phyloP scores from a whole-genome alignment of 2,329 filamentous ascomycete genomes.

The Eutypa lata region DNA sequence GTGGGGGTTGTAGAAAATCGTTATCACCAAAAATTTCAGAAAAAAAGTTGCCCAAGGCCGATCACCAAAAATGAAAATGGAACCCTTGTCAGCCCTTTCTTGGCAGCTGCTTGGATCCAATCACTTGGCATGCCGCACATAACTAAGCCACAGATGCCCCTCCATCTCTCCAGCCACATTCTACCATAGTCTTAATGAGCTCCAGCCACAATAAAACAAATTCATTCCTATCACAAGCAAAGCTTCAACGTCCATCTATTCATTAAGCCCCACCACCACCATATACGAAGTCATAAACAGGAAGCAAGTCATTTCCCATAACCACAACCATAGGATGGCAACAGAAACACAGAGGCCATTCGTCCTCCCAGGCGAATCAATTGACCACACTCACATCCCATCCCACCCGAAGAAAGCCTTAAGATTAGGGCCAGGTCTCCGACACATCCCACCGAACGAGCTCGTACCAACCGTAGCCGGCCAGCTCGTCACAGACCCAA shows the following conservation, averaged over 20 bases:
- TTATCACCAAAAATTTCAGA: conserved; percentile 8
- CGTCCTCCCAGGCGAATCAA: conserved; percentile 77
- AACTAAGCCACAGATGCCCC: neutral
- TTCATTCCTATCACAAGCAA: neutral
- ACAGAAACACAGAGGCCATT: conserved; percentile 49
- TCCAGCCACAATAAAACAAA: conserved; percentile 13
- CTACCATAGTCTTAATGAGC: neutral
- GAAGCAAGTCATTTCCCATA: neutral
- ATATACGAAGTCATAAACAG: too few relatives aligned
- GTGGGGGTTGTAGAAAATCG: too few relatives aligned
- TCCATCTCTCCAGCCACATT: conserved; percentile 19
- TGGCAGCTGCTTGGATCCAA: neutral
- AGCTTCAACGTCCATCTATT: neutral
- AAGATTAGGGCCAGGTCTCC: conserved; percentile 79
- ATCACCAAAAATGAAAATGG: too few relatives aligned
- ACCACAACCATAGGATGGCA: conserved; percentile 43
- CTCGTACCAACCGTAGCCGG: conserved; percentile 68
- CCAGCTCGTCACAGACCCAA: conserved; percentile 62
- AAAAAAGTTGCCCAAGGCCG: conserved; percentile 5
- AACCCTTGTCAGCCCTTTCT: too few relatives aligned
- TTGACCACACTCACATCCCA: conserved; percentile 66
- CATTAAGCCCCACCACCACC: too few relatives aligned
- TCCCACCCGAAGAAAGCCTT: conserved; percentile 66
- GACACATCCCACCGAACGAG: conserved; percentile 73
- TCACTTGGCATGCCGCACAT: neutral